Percentiles rank a stretch among this genome's conserved stretches.
Evolutionary conservation across 345 rosid genomes (phyloP).

Genomic region (Nasturtium officinale): DNA sequence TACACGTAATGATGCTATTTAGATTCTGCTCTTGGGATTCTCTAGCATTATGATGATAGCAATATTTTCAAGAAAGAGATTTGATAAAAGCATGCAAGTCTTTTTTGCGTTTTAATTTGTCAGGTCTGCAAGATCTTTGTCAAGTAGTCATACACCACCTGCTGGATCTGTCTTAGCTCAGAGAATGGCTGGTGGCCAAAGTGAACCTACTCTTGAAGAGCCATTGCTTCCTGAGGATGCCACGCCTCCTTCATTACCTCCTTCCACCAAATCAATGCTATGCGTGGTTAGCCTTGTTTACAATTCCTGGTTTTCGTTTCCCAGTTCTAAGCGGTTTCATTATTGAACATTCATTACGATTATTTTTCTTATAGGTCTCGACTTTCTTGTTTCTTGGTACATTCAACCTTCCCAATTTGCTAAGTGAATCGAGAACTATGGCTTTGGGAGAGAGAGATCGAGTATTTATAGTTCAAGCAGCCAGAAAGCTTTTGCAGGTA

Average conservation of each 20-base stretch:
- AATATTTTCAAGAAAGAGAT: background rate
- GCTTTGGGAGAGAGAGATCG: slow-evolving; percentile 44
- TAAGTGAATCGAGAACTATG: slow-evolving; percentile 31
- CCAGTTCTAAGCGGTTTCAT: background rate
- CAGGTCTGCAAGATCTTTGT: slow-evolving; percentile 85
- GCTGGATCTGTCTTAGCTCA: slow-evolving; percentile 60
- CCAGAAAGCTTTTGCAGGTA: slow-evolving; percentile 80
- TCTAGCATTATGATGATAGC: background rate
- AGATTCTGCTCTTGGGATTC: background rate
- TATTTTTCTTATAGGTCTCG: slow-evolving; percentile 53
- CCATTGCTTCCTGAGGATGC: slow-evolving; percentile 60
- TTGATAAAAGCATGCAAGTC: background rate
- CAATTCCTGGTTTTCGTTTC: slow-evolving; percentile 4
- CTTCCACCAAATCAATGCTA: slow-evolving; percentile 58
- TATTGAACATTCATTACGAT: background rate
- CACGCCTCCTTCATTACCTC: slow-evolving; percentile 48
- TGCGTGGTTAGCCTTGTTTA: slow-evolving; percentile 57
- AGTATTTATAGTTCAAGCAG: slow-evolving; percentile 52
- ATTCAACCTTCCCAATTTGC: slow-evolving; percentile 45
- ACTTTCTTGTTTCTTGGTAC: slow-evolving; percentile 57
- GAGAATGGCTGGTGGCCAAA: slow-evolving; percentile 50
- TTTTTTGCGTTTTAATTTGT: slow-evolving; percentile 2
- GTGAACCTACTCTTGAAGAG: slow-evolving; percentile 52
- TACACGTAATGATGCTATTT: slow-evolving; percentile 52
- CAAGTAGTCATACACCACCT: slow-evolving; percentile 75